Conservation (phyloP, 108 stramenopile genomes). For the Aurantiochytrium sp. region DNA sequence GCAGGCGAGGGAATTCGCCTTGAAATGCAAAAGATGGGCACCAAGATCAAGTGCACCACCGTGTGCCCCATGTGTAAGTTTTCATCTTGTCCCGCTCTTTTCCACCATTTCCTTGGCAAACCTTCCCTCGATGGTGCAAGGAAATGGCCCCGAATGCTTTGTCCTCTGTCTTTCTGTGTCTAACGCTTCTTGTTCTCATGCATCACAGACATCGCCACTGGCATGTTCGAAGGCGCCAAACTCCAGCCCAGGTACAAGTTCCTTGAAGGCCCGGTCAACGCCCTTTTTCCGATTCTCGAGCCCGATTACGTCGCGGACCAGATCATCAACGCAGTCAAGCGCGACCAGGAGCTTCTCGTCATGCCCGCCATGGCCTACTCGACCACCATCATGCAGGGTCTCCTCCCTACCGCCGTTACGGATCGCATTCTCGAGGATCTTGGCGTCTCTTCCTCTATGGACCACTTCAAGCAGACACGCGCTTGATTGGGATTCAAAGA, state of each 20-base stretch:
- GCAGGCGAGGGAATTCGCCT: conserved; percentile 26
- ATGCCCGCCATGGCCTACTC: conserved; percentile 27
- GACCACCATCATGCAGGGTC: background rate
- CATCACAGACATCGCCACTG: conserved; percentile 28
- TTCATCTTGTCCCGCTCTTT: background rate
- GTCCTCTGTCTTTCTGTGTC: too few species aligned
- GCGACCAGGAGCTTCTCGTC: background rate
- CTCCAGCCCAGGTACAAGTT: background rate
- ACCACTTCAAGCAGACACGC: conserved; percentile 30
- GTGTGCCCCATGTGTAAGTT: conserved; percentile 33
- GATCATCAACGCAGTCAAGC: conserved; percentile 21
- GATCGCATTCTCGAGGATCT: conserved; percentile 23
- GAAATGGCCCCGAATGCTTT: too few species aligned
- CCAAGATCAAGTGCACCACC: conserved; percentile 14
- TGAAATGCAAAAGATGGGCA: conserved; percentile 23
- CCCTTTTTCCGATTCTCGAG: conserved; percentile 30
- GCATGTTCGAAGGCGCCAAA: conserved; percentile 40
- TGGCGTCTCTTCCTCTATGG: conserved; percentile 26
- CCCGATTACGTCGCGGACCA: conserved; percentile 26
- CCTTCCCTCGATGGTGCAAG: too few species aligned
- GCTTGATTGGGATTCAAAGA: background rate
- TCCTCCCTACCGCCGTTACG: conserved; percentile 11
- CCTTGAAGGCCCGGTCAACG: background rate
- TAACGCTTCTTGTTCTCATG: too few species aligned
- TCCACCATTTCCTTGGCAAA: too few species aligned